A percentile compares a stretch with the other conserved stretches of the same genome.
Evolutionary conservation across 768 basidiomycete genomes (phyloP).

Genomic region (Suillus discolor): DNA sequence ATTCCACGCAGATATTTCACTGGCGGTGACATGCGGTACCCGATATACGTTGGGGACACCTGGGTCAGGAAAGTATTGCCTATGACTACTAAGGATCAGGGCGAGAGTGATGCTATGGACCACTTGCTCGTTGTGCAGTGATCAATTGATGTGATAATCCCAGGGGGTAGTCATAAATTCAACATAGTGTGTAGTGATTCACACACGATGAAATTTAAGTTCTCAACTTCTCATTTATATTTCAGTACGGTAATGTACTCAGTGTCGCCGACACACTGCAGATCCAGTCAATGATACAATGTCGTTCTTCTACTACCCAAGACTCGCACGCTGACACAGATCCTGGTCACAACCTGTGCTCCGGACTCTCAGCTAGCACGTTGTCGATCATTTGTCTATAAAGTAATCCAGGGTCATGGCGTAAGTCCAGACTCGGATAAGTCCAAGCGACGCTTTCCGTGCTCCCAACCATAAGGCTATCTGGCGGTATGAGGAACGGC

Average conservation of each 20-base stretch:
- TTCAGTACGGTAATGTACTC: no score
- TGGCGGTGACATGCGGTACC: not conserved
- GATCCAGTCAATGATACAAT: no score
- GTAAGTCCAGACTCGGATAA: not conserved
- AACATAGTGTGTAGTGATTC: no score
- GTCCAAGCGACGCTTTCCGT: not conserved
- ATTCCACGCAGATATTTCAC: constrained; percentile 14
- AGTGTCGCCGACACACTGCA: no score
- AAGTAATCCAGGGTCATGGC: not conserved
- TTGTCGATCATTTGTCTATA: not conserved
- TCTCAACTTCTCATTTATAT: no score
- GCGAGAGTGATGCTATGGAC: not conserved
- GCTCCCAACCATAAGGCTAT: not conserved
- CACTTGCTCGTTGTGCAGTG: not conserved
- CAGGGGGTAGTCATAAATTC: not conserved
- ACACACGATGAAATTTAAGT: no score
- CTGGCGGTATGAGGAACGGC: not conserved
- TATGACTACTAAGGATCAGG: not conserved
- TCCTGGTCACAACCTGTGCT: not conserved
- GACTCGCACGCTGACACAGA: not conserved
- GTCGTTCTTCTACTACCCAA: no score
- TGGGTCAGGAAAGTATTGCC: constrained; percentile 20
- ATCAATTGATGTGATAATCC: not conserved
- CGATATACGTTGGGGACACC: constrained; percentile 27
- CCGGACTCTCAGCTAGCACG: not conserved